Evolutionary conservation across 352 stramenopile genomes (phyloP).

Genomic region (Pythium brachiatum): DNA sequence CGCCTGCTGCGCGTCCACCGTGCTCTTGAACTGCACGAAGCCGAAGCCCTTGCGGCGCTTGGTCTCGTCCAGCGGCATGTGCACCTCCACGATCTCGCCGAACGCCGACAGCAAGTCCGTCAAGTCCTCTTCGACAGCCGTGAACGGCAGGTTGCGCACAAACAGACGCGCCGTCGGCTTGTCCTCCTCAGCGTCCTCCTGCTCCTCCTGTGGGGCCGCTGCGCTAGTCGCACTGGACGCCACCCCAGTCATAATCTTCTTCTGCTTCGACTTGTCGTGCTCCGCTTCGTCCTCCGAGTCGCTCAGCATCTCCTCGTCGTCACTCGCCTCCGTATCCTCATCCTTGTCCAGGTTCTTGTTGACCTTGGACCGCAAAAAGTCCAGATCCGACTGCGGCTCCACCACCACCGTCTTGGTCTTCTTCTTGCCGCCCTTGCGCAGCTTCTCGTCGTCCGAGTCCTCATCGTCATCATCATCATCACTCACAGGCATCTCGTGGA

Average conservation of each 20-base stretch:
- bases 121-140: slow-evolving; percentile 95
- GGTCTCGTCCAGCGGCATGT: slow-evolving; percentile 96
- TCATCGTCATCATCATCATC: slow-evolving; percentile 14
- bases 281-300: slow-evolving; percentile 45
- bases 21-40: slow-evolving; percentile 95
- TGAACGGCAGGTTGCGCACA: slow-evolving; percentile 97
- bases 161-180: slow-evolving; percentile 90
- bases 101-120: slow-evolving; percentile 88
- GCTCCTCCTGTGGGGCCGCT: slow-evolving; percentile 9
- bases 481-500: slow-evolving; percentile 68
- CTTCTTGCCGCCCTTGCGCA: slow-evolving; percentile 37
- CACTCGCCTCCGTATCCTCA: slow-evolving; percentile 36
- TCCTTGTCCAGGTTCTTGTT: slow-evolving; percentile 71
- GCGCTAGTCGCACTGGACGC: neutral
- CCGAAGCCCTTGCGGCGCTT: slow-evolving; percentile 96
- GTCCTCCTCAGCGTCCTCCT: slow-evolving; percentile 27
- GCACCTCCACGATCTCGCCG: slow-evolving; percentile 89
- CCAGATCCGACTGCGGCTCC: slow-evolving; percentile 83
- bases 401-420: slow-evolving; percentile 20
- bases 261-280: slow-evolving; percentile 30
- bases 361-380: slow-evolving; percentile 93
- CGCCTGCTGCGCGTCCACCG: slow-evolving; percentile 86
- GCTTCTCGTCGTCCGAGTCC: slow-evolving; percentile 28
- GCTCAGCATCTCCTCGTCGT: slow-evolving; percentile 23
- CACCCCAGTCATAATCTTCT: slow-evolving; percentile 8